phyloP scores from a whole-genome alignment of 352 stramenopile species.

The Phytophthora melonis region DNA sequence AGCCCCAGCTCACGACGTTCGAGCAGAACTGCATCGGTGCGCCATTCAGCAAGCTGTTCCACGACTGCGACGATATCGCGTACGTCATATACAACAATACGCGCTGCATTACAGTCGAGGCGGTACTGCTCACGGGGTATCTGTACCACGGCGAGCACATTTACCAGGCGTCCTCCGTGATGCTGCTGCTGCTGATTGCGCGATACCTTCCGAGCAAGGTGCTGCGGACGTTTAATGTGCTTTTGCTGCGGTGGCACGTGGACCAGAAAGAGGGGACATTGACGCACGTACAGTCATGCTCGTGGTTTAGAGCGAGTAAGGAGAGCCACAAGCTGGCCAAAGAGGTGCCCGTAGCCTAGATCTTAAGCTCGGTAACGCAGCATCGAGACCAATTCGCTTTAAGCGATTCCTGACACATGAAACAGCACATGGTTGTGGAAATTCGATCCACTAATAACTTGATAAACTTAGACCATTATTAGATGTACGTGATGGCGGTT shows the following conservation, averaged over 20 bases:
- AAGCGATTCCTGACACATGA: not conserved
- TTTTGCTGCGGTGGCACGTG: conserved; percentile 31
- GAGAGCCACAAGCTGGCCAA: conserved; percentile 16
- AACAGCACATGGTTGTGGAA: too few relatives aligned
- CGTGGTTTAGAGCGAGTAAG: conserved; percentile 23
- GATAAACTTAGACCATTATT: not conserved
- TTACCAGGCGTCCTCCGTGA: conserved; percentile 27
- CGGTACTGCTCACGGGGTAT: conserved; percentile 28
- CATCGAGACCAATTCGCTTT: too few relatives aligned
- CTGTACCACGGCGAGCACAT: conserved; percentile 34
- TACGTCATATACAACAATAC: conserved; percentile 17
- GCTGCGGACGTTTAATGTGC: conserved; percentile 35
- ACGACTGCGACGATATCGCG: conserved; percentile 28
- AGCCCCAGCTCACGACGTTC: conserved; percentile 7
- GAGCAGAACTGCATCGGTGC: conserved; percentile 23
- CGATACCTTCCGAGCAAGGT: conserved; percentile 21
- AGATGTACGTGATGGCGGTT: not conserved
- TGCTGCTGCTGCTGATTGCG: conserved; percentile 27
- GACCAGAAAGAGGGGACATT: conserved; percentile 17
- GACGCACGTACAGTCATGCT: conserved; percentile 12
- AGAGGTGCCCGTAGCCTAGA: conserved; percentile 10
- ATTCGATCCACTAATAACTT: not conserved
- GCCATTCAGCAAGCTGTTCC: conserved; percentile 18
- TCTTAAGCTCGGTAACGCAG: too few relatives aligned
- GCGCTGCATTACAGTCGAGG: conserved; percentile 16